Conservation (phyloP, 345 rosid genomes). For the Rhodamnia argentea region DNA sequence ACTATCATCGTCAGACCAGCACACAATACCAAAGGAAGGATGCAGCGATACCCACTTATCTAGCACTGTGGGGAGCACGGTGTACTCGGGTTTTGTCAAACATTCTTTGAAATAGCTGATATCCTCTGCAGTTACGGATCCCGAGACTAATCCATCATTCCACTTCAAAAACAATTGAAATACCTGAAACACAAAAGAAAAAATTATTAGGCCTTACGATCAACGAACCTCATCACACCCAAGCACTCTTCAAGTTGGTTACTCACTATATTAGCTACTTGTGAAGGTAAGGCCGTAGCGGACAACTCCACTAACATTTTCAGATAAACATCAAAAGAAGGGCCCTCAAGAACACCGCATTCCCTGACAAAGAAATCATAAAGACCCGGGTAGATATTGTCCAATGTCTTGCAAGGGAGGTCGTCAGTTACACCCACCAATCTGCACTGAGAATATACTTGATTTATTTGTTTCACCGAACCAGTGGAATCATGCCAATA, state of each 20-base stretch:
- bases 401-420: slow-evolving; percentile 44
- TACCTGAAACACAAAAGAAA: slow-evolving; percentile 37
- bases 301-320: slow-evolving; percentile 59
- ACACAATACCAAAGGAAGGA: slow-evolving; percentile 70
- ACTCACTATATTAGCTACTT: slow-evolving; percentile 69
- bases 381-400: slow-evolving; percentile 70
- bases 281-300: slow-evolving; percentile 50
- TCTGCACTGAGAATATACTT: slow-evolving; percentile 19
- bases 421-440: slow-evolving; percentile 12
- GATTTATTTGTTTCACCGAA: slow-evolving; percentile 37
- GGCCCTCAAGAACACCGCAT: slow-evolving; percentile 64
- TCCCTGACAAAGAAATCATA: slow-evolving; percentile 70
- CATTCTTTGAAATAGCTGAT: slow-evolving; percentile 42
- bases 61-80: slow-evolving; percentile 66
- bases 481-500: slow-evolving; percentile 87
- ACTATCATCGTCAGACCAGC: slow-evolving; percentile 77
- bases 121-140: slow-evolving; percentile 44
- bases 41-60: slow-evolving; percentile 92
- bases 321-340: slow-evolving; percentile 48
- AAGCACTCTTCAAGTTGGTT: neutral
- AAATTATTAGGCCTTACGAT: neutral
- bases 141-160: slow-evolving; percentile 62
- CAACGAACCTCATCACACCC: neutral
- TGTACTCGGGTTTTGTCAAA: slow-evolving; percentile 44
- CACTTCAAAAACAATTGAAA: slow-evolving; percentile 68